A percentile compares a stretch with the other conserved stretches of the same genome.
These are phyloP conservation scores for Echites panduratus DNA, from an alignment of 257 asterid genomes.

Conservation along the genomic window DNA sequence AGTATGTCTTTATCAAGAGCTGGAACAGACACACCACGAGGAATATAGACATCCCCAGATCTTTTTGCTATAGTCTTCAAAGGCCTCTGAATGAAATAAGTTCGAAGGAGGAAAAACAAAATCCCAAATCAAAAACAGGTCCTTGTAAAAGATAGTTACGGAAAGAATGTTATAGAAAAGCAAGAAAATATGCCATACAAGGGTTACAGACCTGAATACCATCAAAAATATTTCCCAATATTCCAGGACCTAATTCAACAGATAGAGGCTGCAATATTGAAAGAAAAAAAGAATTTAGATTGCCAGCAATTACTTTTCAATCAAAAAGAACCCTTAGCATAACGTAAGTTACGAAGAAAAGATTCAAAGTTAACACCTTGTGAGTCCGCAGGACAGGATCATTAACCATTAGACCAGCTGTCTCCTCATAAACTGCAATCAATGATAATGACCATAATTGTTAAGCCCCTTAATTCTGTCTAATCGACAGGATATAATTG, in stretches of 20 bases:
- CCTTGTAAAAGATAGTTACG: not conserved
- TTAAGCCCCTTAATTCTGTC: not conserved
- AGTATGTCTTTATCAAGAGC: constrained; percentile 93
- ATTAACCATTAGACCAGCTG: constrained; percentile 92
- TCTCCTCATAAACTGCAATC: constrained; percentile 91
- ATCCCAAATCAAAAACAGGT: not conserved
- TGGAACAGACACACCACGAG: constrained; percentile 98
- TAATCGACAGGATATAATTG: not conserved
- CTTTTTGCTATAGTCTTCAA: constrained; percentile 84
- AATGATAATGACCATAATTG: not conserved
- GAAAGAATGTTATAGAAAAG: not conserved
- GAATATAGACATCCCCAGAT: constrained; percentile 98
- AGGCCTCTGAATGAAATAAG: constrained; percentile 72
- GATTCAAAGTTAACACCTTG: constrained; percentile 45
- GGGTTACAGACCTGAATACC: constrained; percentile 74
- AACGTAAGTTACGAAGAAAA: not conserved
- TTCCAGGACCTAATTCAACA: constrained; percentile 97
- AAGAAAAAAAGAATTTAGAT: not conserved
- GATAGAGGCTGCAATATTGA: constrained; percentile 75
- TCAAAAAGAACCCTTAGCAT: not conserved
- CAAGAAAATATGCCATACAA: not conserved
- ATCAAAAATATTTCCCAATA: constrained; percentile 88
- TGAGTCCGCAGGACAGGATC: constrained; percentile 96
- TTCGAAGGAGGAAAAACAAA: not conserved
- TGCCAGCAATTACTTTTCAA: not conserved